Evolutionary conservation across 1,284 basidiomycete species (phyloP), one percentile per base, ranked within the genome.

Genomic region (Leucoagaricus sp.): DNA sequence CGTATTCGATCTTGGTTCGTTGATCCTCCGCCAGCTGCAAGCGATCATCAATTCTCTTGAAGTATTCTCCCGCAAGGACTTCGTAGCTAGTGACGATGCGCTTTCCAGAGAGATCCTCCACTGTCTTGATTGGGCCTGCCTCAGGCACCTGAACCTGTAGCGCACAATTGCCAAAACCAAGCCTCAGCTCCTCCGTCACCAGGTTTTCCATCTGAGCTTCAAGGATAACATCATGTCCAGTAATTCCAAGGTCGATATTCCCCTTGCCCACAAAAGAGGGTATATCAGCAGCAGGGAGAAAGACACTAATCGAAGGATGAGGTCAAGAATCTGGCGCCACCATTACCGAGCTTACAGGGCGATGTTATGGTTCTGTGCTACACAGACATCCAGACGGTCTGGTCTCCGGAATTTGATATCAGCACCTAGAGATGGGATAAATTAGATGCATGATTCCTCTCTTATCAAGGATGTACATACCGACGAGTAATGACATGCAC

Each of bases 261-360:
- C 96, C 96, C 72, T 98, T 94, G 28, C 94, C 97, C 34, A 99
- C 97, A 74, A 98, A 99, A 33, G 95, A 96, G 10, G 96, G 96
- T 62, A 99, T 99, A 69, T 99, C 97, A 7, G 93, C 83, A 1
- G 97, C 97, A 21, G 97, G 96, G 17, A 99, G 88, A 75, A 99
- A 99, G 29, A 99, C 92, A 19, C 95, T 96, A 70, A 7, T 4
- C 19, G 10, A 21, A 21, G 31, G 13, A 28, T 26, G 17, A 53
- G 34, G 6, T 15, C 33, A 54, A 13, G 31, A 25, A 34, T 26
- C 4, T 31, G 25, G 19, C 2, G 13, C 38, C 13, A 36, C 21
- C 28, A 28, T 2, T 26, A 28, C 19, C 15, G 17, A 13, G 42
- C 60, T 26, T 44, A 61, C 60, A 61, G 58, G 5, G 95, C 95